Conservation (phyloP, 768 basidiomycete genomes). For the Boletus rubropictus region DNA sequence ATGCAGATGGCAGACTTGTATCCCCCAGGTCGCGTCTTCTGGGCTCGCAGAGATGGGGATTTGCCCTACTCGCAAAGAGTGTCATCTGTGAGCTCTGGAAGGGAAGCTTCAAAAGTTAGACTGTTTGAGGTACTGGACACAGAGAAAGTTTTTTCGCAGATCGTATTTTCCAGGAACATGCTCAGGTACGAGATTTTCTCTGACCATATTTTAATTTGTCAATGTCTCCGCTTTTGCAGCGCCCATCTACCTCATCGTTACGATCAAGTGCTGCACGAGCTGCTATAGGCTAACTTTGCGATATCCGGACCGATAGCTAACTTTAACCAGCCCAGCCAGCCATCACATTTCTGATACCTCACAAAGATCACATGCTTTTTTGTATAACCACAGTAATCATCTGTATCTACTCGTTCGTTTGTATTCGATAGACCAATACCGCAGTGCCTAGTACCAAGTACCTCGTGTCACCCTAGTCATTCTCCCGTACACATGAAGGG, state of each 20-base stretch:
- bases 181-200: slow-evolving; percentile 46
- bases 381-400: slow-evolving; percentile 1
- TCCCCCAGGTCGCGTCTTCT: slow-evolving; percentile 72
- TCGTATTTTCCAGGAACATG: slow-evolving; percentile 81
- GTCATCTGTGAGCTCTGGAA: slow-evolving; percentile 12
- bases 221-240: slow-evolving; percentile 29
- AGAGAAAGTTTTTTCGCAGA: slow-evolving; percentile 72
- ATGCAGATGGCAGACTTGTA: slow-evolving; percentile 71
- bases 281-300: slow-evolving; percentile 37
- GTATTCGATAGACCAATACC: slow-evolving; percentile 13
- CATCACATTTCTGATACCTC: slow-evolving; percentile 11
- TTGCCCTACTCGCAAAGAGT: slow-evolving; percentile 45
- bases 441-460: neutral
- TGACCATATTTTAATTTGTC: neutral
- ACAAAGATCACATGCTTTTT: neutral
- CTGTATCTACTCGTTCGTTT: slow-evolving; percentile 14
- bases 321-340: neutral
- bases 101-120: slow-evolving; percentile 48
- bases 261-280: slow-evolving; percentile 66
- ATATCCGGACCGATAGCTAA: neutral
- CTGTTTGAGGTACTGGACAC: slow-evolving; percentile 75
- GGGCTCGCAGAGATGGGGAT: slow-evolving; percentile 73
- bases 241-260: slow-evolving; percentile 80
- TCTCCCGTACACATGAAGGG: neutral
- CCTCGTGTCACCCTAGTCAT: neutral